Conservation (phyloP, 441 rosid genomes). For the Viola pubescens region DNA sequence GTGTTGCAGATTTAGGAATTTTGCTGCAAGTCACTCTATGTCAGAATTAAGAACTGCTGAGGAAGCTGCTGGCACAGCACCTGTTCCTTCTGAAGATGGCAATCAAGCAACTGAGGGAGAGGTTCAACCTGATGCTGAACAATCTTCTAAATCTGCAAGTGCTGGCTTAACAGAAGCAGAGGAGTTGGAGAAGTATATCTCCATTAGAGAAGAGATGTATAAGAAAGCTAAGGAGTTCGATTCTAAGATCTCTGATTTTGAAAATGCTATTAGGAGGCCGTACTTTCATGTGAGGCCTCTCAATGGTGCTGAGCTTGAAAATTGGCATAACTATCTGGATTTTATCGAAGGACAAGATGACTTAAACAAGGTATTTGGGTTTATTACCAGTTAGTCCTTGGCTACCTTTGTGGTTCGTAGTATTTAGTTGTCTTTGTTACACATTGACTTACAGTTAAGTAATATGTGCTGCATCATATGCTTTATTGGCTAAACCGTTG, state of each 20-base stretch:
- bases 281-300: constrained; percentile 95
- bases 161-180: constrained; percentile 73
- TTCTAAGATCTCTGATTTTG: constrained; percentile 83
- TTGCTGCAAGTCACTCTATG: constrained; percentile 68
- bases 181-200: constrained; percentile 87
- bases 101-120: constrained; percentile 47
- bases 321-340: constrained; percentile 90
- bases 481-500: constrained; percentile 96
- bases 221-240: constrained; percentile 92
- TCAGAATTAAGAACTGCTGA: constrained; percentile 71
- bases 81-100: constrained; percentile 34
- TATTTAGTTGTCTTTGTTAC: constrained; percentile 51
- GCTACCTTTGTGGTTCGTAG: constrained; percentile 35
- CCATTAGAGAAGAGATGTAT: constrained; percentile 79
- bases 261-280: constrained; percentile 89
- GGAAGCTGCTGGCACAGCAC: constrained; percentile 44
- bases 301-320: constrained; percentile 78
- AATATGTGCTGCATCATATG: constrained; percentile 90
- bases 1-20: constrained; percentile 66
- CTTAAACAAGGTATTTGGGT: constrained; percentile 77
- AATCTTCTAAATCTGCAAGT: constrained; percentile 49
- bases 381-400: constrained; percentile 27
- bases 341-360: constrained; percentile 78
- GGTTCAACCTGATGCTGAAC: constrained; percentile 47
- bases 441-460: constrained; percentile 81